Evolutionary conservation across 140 eudicot genomes (phyloP).

Genomic region (Erigeron philadelphicus): DNA sequence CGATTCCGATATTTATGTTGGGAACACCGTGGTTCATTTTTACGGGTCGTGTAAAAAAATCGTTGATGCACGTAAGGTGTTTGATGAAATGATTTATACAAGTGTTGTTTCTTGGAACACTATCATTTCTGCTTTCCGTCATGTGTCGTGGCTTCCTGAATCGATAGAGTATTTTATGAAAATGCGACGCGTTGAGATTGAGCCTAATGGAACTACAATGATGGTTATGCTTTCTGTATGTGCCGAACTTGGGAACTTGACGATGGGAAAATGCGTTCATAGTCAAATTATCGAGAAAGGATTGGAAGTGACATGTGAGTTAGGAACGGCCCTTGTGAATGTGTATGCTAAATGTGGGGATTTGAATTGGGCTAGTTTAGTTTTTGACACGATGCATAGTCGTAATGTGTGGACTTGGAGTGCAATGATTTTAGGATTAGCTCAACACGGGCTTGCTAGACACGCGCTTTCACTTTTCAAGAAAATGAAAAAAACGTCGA

Average conservation of each 20-base stretch:
- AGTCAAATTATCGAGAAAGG: conserved; percentile 40
- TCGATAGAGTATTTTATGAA: conserved; percentile 31
- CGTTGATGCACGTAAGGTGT: conserved; percentile 47
- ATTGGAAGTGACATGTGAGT: conserved; percentile 32
- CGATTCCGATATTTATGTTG: conserved; percentile 44
- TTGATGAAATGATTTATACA: conserved; percentile 57
- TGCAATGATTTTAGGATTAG: conserved; percentile 73
- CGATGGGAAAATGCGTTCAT: conserved; percentile 59
- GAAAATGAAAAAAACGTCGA: conserved; percentile 36
- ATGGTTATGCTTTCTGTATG: conserved; percentile 63
- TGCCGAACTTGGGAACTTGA: conserved; percentile 55
- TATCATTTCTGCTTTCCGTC: conserved; percentile 45
- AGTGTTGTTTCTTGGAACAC: conserved; percentile 80
- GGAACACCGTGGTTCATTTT: conserved; percentile 50
- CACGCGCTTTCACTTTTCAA: conserved; percentile 44
- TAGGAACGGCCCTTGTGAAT: conserved; percentile 67
- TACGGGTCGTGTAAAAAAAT: conserved; percentile 52
- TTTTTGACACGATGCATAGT: conserved; percentile 36
- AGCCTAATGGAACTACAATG: conserved; percentile 53
- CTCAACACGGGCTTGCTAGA: conserved; percentile 60
- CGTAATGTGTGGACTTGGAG: conserved; percentile 73
- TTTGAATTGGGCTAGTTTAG: conserved; percentile 39
- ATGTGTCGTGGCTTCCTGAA: conserved; percentile 35
- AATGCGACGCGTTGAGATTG: conserved; percentile 41
- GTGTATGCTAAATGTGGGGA: conserved; percentile 74